These are phyloP conservation scores for Suzukiozyma palmioleophila DNA, from an alignment of 1,139 yeast species.

Conservation along the genomic window DNA sequence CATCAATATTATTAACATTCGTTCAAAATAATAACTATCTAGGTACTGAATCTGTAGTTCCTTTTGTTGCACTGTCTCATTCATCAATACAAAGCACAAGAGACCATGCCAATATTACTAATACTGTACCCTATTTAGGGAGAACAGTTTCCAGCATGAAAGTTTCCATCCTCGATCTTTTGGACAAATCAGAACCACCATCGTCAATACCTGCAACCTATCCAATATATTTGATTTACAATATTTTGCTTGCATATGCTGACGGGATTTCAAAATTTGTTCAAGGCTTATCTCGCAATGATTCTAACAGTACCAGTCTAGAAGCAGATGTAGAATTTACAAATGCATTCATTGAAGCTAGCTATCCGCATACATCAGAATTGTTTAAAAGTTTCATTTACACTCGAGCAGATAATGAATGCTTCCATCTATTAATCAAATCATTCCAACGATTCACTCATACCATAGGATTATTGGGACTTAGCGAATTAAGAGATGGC, in stretches of 20 bases:
- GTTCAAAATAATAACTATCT: conserved; percentile 27
- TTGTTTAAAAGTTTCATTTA: conserved; percentile 53
- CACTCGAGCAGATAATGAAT: conserved; percentile 63
- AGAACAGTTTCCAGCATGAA: conserved; percentile 34
- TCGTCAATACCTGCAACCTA: conserved; percentile 62
- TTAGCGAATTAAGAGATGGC: conserved; percentile 53
- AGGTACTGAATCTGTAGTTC: conserved; percentile 32
- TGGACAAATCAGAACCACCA: conserved; percentile 73
- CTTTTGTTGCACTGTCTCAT: conserved; percentile 10
- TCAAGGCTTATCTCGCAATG: conserved; percentile 28
- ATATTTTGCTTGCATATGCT: conserved; percentile 50
- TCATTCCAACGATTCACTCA: conserved; percentile 79
- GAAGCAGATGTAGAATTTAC: conserved; percentile 37
- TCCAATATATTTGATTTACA: conserved; percentile 53
- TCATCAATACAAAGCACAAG: conserved; percentile 3
- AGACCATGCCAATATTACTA: conserved; percentile 4
- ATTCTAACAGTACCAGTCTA: conserved; percentile 19
- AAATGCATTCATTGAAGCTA: conserved; percentile 35
- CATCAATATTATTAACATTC: conserved; percentile 40
- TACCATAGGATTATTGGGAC: conserved; percentile 70
- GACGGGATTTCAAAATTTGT: conserved; percentile 68
- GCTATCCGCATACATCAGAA: conserved; percentile 44
- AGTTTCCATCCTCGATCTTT: conserved; percentile 60
- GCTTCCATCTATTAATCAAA: conserved; percentile 59
- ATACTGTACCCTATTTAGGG: conserved; percentile 17